These are phyloP conservation scores for Sistotremastrum suecicum DNA, from an alignment of 768 basidiomycete species.

Conservation along the genomic window DNA sequence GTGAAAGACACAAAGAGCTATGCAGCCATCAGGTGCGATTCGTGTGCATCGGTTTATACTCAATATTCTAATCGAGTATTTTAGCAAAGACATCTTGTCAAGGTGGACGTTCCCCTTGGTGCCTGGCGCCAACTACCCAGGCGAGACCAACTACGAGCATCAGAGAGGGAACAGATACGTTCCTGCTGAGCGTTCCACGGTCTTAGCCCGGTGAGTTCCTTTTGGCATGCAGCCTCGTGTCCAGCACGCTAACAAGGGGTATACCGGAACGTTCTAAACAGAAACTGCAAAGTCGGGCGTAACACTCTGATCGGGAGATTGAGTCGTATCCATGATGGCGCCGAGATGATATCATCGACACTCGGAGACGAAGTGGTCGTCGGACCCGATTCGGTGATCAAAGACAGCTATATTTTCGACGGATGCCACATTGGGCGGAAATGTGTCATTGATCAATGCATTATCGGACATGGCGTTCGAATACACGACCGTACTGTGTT, in stretches of 20 bases:
- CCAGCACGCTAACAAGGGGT: neutral
- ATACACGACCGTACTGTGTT: constrained; percentile 55
- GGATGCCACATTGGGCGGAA: constrained; percentile 55
- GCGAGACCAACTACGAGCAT: constrained; percentile 64
- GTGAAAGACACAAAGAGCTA: constrained; percentile 90
- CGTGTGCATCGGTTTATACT: neutral
- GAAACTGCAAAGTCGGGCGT: constrained; percentile 70
- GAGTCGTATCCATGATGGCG: constrained; percentile 52
- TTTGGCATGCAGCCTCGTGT: neutral
- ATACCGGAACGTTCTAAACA: constrained; percentile 14
- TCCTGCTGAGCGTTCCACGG: constrained; percentile 61
- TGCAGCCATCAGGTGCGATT: constrained; percentile 64
- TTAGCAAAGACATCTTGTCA: constrained; percentile 85
- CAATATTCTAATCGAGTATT: neutral
- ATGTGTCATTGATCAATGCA: constrained; percentile 61
- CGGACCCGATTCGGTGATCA: constrained; percentile 53
- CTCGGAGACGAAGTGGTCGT: constrained; percentile 66
- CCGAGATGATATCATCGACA: constrained; percentile 55
- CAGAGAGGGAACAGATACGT: constrained; percentile 83
- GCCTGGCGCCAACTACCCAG: constrained; percentile 86
- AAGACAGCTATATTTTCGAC: constrained; percentile 75
- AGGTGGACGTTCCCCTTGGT: constrained; percentile 94
- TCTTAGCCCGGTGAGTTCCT: constrained; percentile 59
- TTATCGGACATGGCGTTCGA: constrained; percentile 65
- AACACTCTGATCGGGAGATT: constrained; percentile 78